Evolutionary conservation across 176 grass and related monocot genomes (phyloP).

Genomic region (Carex scoparia): DNA sequence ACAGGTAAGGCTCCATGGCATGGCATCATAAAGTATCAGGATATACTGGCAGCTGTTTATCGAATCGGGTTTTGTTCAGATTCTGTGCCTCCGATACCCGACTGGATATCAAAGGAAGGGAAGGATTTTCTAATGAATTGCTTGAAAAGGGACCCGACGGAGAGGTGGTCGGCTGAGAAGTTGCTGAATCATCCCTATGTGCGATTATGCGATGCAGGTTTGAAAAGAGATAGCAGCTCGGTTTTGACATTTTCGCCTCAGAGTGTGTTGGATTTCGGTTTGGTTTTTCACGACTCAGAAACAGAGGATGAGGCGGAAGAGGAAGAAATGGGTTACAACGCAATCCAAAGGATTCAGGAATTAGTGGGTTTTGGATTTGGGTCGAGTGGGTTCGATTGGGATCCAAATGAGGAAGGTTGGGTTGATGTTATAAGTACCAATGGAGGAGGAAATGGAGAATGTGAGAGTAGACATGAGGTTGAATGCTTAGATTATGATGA

Average conservation of each 20-base stretch:
- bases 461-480: too few species aligned
- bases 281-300: slow-evolving; percentile 32
- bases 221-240: background rate
- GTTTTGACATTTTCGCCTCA: slow-evolving; percentile 32
- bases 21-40: slow-evolving; percentile 10
- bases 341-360: background rate
- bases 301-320: slow-evolving; percentile 46
- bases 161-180: slow-evolving; percentile 32
- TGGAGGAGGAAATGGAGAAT: background rate
- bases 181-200: slow-evolving; percentile 28
- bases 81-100: slow-evolving; percentile 25
- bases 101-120: slow-evolving; percentile 28
- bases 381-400: background rate
- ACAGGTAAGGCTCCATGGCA: slow-evolving; percentile 39
- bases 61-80: slow-evolving; percentile 35
- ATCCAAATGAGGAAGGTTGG: slow-evolving; percentile 8
- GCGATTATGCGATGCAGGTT: background rate
- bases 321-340: background rate
- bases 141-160: slow-evolving; percentile 25
- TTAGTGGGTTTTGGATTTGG: slow-evolving; percentile 1
- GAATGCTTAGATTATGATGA: background rate
- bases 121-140: slow-evolving; percentile 41
- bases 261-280: slow-evolving; percentile 33
- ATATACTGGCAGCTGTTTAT: slow-evolving; percentile 25
- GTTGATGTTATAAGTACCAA: background rate